A percentile compares a stretch with the other conserved stretches of the same genome.
Conservation (phyloP, 371 early-diverging fungal genomes). For the Globomyces sp. region DNA sequence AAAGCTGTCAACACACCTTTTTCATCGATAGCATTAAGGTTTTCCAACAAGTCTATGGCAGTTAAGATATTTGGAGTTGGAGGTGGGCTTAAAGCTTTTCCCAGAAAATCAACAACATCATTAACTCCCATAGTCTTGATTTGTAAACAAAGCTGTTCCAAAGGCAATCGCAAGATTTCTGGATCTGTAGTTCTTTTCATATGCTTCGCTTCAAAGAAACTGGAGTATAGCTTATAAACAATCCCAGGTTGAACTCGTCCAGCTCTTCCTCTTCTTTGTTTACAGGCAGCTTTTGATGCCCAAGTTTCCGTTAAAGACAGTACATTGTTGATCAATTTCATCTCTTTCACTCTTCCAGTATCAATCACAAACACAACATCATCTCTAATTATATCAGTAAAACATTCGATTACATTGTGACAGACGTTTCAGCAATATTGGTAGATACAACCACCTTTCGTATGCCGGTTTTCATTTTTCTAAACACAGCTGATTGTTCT, state of each 20-base stretch:
- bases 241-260: constrained; percentile 84
- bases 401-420: constrained; percentile 46
- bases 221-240: constrained; percentile 58
- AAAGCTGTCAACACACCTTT: constrained; percentile 40
- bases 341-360: constrained; percentile 75
- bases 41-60: constrained; percentile 29
- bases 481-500: constrained; percentile 53
- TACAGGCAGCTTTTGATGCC: constrained; percentile 80
- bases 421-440: constrained; percentile 93
- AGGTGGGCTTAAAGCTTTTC: constrained; percentile 41
- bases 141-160: constrained; percentile 73
- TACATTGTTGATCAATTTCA: constrained; percentile 29
- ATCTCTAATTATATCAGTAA: constrained; percentile 21
- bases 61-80: constrained; percentile 27
- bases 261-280: constrained; percentile 92
- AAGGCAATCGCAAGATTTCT: constrained; percentile 77
- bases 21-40: constrained; percentile 51
- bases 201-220: constrained; percentile 22
- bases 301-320: constrained; percentile 62
- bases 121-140: constrained; percentile 39
- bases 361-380: constrained; percentile 95
- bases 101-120: constrained; percentile 34
- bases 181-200: constrained; percentile 48
- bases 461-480: constrained; percentile 51
- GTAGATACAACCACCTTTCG: constrained; percentile 88